A percentile compares a stretch with the other conserved stretches of the same genome.
Evolutionary conservation across 1,284 basidiomycete species (phyloP).

Genomic region (Ceraceosorus bombacis): DNA sequence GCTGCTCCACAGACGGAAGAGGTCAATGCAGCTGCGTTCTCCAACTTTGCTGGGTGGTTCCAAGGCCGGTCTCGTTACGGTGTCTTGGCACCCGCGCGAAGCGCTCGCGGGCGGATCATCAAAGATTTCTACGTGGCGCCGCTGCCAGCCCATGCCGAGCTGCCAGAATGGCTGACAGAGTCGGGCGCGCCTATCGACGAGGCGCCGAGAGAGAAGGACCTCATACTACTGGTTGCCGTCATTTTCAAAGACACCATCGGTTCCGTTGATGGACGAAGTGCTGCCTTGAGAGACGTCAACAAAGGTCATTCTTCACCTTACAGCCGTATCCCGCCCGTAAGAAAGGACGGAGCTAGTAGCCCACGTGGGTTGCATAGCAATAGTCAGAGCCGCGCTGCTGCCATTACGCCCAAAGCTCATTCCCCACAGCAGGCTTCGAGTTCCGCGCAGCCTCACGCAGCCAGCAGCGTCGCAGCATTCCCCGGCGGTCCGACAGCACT

Average conservation of each 20-base stretch:
- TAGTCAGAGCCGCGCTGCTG: not conserved
- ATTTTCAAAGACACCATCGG: conserved; percentile 25
- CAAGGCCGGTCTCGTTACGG: conserved; percentile 31
- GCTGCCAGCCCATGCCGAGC: conserved; percentile 25
- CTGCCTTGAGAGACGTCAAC: not conserved
- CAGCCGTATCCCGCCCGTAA: not conserved
- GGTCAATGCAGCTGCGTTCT: conserved; percentile 13
- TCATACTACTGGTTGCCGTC: conserved; percentile 37
- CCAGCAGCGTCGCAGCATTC: conserved; percentile 2
- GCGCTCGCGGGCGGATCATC: conserved; percentile 28
- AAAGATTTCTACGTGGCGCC: conserved; percentile 47
- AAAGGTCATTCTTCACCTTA: not conserved
- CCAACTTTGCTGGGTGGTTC: conserved; percentile 26
- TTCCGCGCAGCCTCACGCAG: not conserved
- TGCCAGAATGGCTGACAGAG: conserved; percentile 40
- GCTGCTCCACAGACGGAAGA: conserved; percentile 8
- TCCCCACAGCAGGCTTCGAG: not conserved
- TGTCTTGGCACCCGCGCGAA: conserved; percentile 22
- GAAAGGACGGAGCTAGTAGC: no score
- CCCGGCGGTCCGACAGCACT: conserved; percentile 8
- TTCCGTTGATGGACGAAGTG: not conserved
- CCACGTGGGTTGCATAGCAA: not conserved
- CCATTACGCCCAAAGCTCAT: not conserved
- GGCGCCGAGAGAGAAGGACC: conserved; percentile 20
- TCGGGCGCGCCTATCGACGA: conserved; percentile 1